These are phyloP conservation scores for Theileria parva DNA, from an alignment of 169 alveolate genomes.

Conservation along the genomic window DNA sequence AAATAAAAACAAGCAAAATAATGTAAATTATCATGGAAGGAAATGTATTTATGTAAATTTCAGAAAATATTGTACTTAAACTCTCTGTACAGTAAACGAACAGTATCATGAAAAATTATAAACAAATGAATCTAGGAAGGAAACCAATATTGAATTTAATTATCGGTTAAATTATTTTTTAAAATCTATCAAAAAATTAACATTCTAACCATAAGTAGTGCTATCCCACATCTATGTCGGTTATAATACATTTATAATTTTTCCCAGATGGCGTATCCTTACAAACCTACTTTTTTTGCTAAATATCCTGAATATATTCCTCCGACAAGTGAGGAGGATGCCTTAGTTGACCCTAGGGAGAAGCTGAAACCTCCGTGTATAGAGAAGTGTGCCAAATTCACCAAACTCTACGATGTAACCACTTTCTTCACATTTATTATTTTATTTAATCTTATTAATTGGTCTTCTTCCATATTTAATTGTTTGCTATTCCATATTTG, in stretches of 20 bases:
- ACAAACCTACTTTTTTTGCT: slow-evolving; percentile 46
- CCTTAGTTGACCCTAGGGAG: slow-evolving; percentile 58
- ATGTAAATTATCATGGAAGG: not conserved
- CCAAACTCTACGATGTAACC: slow-evolving; percentile 63
- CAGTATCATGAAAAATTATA: not conserved
- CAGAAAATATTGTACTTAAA: not conserved
- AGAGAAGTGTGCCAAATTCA: slow-evolving; percentile 59
- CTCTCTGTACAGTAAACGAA: not conserved
- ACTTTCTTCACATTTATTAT: not conserved
- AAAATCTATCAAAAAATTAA: too few relatives aligned
- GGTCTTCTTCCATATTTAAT: not conserved
- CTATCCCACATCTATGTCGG: not conserved
- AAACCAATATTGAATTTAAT: too few relatives aligned
- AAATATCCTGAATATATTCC: slow-evolving; percentile 65
- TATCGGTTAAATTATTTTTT: too few relatives aligned
- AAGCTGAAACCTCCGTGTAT: slow-evolving; percentile 62
- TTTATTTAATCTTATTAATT: not conserved
- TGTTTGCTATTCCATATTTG: not conserved
- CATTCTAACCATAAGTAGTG: not conserved
- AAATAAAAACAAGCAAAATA: not conserved
- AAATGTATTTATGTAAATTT: not conserved
- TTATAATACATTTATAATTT: not conserved
- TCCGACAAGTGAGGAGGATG: slow-evolving; percentile 67
- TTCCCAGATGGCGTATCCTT: slow-evolving; percentile 63
- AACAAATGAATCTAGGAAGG: not conserved